These are phyloP conservation scores for Backusella macrospora DNA, from an alignment of 192 early-diverging fungal species.

Conservation along the genomic window DNA sequence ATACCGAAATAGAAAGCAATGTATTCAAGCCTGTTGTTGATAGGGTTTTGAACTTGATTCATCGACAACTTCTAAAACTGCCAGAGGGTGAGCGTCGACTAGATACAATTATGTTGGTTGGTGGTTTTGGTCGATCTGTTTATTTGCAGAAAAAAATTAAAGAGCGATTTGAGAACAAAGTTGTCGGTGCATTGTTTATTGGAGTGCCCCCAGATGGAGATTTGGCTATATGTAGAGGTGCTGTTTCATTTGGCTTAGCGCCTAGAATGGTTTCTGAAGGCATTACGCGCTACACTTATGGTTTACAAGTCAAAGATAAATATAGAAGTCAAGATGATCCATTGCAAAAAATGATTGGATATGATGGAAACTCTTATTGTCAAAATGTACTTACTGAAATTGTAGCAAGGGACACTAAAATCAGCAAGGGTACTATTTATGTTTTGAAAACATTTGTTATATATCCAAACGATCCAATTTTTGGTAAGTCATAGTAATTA, in stretches of 20 bases:
- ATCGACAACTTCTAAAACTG: not conserved
- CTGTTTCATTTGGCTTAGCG: not conserved
- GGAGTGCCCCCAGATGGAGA: too few relatives aligned
- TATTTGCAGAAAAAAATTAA: not conserved
- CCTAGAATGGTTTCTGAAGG: not conserved
- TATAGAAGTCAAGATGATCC: not conserved
- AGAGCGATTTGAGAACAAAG: not conserved
- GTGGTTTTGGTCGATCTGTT: not conserved
- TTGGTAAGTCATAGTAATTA: not conserved
- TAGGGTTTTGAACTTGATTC: not conserved
- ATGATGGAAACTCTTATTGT: not conserved
- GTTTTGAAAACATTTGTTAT: not conserved
- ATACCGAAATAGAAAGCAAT: slow-evolving; percentile 35
- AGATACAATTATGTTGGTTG: not conserved
- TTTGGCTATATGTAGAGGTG: not conserved
- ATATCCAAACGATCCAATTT: not conserved
- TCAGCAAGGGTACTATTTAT: not conserved
- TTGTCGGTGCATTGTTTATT: not conserved
- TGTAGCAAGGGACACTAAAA: not conserved
- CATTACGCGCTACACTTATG: too few relatives aligned
- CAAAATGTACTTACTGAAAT: not conserved
- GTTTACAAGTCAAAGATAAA: too few relatives aligned
- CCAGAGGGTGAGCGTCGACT: not conserved
- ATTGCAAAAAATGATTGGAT: not conserved
- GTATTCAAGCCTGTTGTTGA: not conserved